These are phyloP conservation scores for Bipolaris cookei DNA, from an alignment of 2,329 filamentous ascomycete species.

Conservation along the genomic window DNA sequence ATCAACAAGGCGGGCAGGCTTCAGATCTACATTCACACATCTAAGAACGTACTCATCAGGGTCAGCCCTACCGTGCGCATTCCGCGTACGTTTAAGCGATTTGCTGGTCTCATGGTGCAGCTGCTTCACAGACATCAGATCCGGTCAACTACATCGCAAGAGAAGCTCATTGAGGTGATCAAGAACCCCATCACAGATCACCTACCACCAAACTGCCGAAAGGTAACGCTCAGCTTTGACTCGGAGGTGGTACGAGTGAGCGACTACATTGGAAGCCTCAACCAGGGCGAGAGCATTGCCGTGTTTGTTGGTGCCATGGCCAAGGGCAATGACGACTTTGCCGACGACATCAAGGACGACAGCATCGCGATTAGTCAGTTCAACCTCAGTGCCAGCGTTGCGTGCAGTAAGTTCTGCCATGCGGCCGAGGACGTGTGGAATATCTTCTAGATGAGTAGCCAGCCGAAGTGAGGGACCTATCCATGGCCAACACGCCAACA, in stretches of 20 bases:
- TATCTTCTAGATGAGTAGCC: conserved; percentile 69
- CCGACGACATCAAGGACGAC: conserved; percentile 92
- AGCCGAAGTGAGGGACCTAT: conserved; percentile 25
- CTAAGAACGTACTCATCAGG: conserved; percentile 95
- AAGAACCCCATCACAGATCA: conserved; percentile 98
- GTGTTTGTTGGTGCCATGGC: conserved; percentile 99
- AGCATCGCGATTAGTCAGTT: conserved; percentile 98
- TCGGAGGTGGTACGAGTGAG: conserved; percentile 83
- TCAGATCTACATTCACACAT: conserved; percentile 98
- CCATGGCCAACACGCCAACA: conserved; percentile 36
- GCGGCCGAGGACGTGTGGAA: conserved; percentile 96
- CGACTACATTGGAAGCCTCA: conserved; percentile 84
- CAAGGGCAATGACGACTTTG: conserved; percentile 94
- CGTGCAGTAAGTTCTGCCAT: conserved; percentile 99
- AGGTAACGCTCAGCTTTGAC: conserved; percentile 96
- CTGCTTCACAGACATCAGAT: conserved; percentile 94
- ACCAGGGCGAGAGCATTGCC: conserved; percentile 87
- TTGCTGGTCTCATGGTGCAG: conserved; percentile 98
- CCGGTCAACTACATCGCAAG: conserved; percentile 93
- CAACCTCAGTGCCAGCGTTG: conserved; percentile 94
- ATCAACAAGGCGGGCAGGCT: conserved; percentile 98
- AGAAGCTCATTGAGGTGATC: conserved; percentile 96
- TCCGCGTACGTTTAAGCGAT: conserved; percentile 97
- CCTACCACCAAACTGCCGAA: conserved; percentile 93
- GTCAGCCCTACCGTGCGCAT: conserved; percentile 98